Conservation (phyloP, 2,329 filamentous ascomycete species). For the Mariannaea elegans region DNA sequence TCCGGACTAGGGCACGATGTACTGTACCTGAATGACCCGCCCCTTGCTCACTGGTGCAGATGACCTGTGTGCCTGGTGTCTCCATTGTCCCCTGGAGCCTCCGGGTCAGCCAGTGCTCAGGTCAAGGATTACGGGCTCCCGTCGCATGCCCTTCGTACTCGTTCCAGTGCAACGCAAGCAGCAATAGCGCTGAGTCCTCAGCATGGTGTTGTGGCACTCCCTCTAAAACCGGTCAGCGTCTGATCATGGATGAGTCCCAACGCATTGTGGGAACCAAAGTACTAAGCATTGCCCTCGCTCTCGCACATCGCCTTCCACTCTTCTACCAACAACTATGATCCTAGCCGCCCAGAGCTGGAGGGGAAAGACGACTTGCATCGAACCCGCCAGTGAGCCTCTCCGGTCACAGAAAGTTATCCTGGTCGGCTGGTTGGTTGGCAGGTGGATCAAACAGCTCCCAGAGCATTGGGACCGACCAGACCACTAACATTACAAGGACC, state of each 20-base stretch:
- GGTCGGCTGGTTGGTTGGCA: constrained; percentile 1
- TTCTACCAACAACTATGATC: background rate
- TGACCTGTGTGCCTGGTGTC: constrained; percentile 51
- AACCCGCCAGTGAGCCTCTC: constrained; percentile 12
- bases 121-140: constrained; percentile 8
- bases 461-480: constrained; percentile 7
- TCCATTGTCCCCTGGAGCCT: constrained; percentile 27
- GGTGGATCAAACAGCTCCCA: constrained; percentile 16
- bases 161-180: constrained; percentile 21
- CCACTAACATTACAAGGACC: background rate
- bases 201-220: constrained; percentile 17
- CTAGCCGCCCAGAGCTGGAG: background rate
- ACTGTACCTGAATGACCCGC: constrained; percentile 40
- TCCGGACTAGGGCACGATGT: constrained; percentile 38
- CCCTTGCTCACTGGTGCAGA: constrained; percentile 46
- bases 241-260: background rate
- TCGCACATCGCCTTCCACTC: constrained; percentile 1
- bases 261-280: constrained; percentile 13
- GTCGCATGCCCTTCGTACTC: constrained; percentile 4
- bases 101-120: background rate
- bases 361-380: constrained; percentile 17
- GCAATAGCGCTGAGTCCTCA: constrained; percentile 1
- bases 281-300: background rate
- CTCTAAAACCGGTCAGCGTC: constrained; percentile 21
- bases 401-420: constrained; percentile 13